Evolutionary conservation across 768 basidiomycete species (phyloP).

Genomic region (Collybia nuda): DNA sequence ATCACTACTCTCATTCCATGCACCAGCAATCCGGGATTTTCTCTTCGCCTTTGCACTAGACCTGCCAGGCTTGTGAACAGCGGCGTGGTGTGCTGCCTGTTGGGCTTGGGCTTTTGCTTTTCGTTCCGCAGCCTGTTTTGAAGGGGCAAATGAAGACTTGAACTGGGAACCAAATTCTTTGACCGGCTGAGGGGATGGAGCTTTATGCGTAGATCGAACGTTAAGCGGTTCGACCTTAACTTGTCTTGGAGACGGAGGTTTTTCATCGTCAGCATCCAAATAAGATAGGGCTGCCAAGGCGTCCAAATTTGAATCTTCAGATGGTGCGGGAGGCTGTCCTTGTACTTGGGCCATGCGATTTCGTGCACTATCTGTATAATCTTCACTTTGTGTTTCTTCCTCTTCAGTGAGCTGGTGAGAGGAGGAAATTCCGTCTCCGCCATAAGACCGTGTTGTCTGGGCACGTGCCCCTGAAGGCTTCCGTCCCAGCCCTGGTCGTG

Average conservation of each 20-base stretch:
- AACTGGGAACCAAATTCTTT: constrained; percentile 36
- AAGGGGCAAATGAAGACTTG: constrained; percentile 88
- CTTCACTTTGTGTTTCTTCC: constrained; percentile 26
- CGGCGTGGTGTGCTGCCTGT: constrained; percentile 79
- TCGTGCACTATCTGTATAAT: constrained; percentile 8
- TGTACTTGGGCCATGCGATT: constrained; percentile 8
- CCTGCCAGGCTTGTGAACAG: constrained; percentile 72
- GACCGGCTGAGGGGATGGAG: constrained; percentile 20
- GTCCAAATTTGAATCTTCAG: constrained; percentile 60
- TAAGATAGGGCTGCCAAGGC: constrained; percentile 80
- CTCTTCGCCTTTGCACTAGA: constrained; percentile 59
- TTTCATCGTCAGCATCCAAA: constrained; percentile 51
- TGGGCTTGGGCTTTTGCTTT: constrained; percentile 83
- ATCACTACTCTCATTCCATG: constrained; percentile 72
- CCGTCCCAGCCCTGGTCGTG: constrained; percentile 52
- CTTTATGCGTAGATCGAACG: constrained; percentile 26
- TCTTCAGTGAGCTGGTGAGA: constrained; percentile 35
- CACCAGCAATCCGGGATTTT: constrained; percentile 59
- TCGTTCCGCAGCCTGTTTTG: constrained; percentile 80
- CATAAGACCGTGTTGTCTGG: constrained; percentile 44
- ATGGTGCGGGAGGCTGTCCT: constrained; percentile 15
- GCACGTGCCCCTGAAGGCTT: constrained; percentile 88
- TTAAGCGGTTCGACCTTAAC: constrained; percentile 35
- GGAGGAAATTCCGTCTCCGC: constrained; percentile 39
- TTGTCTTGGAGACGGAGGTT: constrained; percentile 26